These are phyloP conservation scores for Ophiosphaerella narmari DNA, from an alignment of 2,329 filamentous ascomycete species.

Conservation along the genomic window DNA sequence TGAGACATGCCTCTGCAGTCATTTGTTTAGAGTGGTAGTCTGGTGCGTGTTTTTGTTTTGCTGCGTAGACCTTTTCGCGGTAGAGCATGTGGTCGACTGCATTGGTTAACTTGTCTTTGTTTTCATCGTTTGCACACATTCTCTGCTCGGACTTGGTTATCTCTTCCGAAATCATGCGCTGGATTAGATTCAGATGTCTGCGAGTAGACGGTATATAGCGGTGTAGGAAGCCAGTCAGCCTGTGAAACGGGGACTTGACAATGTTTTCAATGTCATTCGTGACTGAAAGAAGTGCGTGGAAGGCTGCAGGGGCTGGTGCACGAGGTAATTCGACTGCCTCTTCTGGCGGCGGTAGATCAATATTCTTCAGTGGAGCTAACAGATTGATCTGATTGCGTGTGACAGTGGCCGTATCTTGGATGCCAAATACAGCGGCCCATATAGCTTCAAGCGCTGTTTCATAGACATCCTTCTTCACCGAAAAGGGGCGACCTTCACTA, in stretches of 20 bases:
- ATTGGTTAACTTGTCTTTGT: conserved; percentile 5
- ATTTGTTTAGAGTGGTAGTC: conserved; percentile 10
- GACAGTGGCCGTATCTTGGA: conserved; percentile 7
- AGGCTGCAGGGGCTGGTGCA: conserved; percentile 5
- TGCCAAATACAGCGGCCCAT: conserved; percentile 16
- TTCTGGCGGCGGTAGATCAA: background rate
- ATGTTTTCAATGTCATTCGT: conserved; percentile 9
- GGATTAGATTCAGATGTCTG: background rate
- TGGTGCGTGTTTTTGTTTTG: conserved; percentile 5
- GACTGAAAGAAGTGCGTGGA: conserved; percentile 10
- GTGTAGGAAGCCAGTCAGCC: background rate
- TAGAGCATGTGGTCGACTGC: conserved; percentile 17
- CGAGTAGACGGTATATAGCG: conserved; percentile 1
- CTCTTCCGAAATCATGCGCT: conserved; percentile 1
- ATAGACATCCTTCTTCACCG: conserved; percentile 37
- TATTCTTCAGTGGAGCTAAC: conserved; percentile 1
- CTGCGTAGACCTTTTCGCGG: conserved; percentile 10
- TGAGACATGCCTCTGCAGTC: conserved; percentile 9
- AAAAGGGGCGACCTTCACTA: conserved; percentile 39
- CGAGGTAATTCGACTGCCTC: conserved; percentile 4
- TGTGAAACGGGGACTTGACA: conserved; percentile 8
- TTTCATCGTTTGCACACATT: conserved; percentile 5
- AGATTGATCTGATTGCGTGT: conserved; percentile 10
- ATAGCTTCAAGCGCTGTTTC: conserved; percentile 20
- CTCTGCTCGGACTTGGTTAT: conserved; percentile 9